A percentile compares a stretch with the other conserved stretches of the same genome.
Conservation (phyloP, 495 filamentous ascomycete genomes). For the Neurospora sp. region DNA sequence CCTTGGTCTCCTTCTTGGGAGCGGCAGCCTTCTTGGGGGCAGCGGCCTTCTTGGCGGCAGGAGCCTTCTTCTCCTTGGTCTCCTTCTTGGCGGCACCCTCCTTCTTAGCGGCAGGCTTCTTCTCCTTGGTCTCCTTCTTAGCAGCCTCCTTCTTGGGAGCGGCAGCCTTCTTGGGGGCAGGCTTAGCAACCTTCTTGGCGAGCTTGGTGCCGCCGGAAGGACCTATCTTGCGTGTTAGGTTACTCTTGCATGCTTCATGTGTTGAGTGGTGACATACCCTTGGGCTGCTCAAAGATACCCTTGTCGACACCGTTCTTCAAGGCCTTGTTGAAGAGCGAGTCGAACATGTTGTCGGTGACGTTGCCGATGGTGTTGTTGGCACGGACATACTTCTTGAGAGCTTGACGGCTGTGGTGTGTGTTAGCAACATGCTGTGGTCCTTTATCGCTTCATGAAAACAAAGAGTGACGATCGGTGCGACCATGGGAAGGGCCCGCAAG, state of each 20-base stretch:
- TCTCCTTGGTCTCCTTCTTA: slow-evolving; percentile 29
- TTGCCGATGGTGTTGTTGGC: slow-evolving; percentile 80
- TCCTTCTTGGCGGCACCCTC: slow-evolving; percentile 14
- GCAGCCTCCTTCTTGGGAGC: slow-evolving; percentile 37
- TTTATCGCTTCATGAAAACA: slow-evolving; percentile 1
- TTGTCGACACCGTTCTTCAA: slow-evolving; percentile 83
- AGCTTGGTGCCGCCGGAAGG: slow-evolving; percentile 94
- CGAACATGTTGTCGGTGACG: slow-evolving; percentile 64
- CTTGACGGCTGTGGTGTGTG: slow-evolving; percentile 60
- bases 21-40: slow-evolving; percentile 24
- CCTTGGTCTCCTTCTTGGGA: slow-evolving; percentile 28
- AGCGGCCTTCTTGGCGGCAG: slow-evolving; percentile 10
- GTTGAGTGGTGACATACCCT: slow-evolving; percentile 54
- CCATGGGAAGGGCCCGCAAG: not conserved
- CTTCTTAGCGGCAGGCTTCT: slow-evolving; percentile 35
- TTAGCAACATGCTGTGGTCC: slow-evolving; percentile 24
- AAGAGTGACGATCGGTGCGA: not conserved
- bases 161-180: slow-evolving; percentile 30
- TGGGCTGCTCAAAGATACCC: slow-evolving; percentile 84
- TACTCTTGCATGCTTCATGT: not conserved
- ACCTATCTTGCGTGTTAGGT: slow-evolving; percentile 40
- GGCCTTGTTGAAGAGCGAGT: slow-evolving; percentile 86
- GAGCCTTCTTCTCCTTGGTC: slow-evolving; percentile 15
- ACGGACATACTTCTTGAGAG: slow-evolving; percentile 96
- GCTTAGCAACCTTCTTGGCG: slow-evolving; percentile 61